Percentiles rank a stretch among this genome's conserved stretches.
These are phyloP conservation scores for Lactarius sanguifluus DNA, from an alignment of 768 basidiomycete genomes.

Conservation along the genomic window DNA sequence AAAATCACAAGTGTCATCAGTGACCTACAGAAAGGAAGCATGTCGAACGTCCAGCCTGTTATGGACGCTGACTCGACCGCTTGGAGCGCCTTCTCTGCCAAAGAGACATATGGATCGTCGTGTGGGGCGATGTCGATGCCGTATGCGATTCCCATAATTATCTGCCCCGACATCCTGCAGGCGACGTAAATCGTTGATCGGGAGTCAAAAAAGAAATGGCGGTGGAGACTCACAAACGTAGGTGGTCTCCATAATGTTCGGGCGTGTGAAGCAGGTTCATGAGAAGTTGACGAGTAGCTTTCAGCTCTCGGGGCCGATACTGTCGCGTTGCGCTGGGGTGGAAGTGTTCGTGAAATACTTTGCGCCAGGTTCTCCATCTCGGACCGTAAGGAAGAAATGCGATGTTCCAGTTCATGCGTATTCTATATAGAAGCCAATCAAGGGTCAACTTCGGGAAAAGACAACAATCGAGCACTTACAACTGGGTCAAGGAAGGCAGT, in stretches of 20 bases:
- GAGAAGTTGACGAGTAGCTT: constrained; percentile 23
- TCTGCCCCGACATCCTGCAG: constrained; percentile 23
- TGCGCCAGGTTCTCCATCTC: constrained; percentile 22
- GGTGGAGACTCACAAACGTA: constrained; percentile 16
- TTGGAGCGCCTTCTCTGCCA: constrained; percentile 29
- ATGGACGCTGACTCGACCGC: constrained; percentile 22
- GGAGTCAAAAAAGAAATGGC: not conserved
- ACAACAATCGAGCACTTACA: constrained; percentile 13
- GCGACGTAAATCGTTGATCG: constrained; percentile 17
- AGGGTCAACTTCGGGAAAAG: not conserved
- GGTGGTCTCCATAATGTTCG: constrained; percentile 20
- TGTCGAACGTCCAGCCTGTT: constrained; percentile 26
- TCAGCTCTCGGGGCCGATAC: constrained; percentile 22
- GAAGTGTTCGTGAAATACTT: constrained; percentile 24
- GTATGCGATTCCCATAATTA: constrained; percentile 31
- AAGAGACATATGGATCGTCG: constrained; percentile 27
- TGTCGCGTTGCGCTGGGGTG: constrained; percentile 18
- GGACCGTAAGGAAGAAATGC: constrained; percentile 25
- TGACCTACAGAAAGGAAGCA: constrained; percentile 27
- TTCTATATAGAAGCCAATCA: constrained; percentile 1
- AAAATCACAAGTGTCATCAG: not conserved
- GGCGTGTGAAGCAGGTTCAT: constrained; percentile 22
- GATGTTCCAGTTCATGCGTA: constrained; percentile 26
- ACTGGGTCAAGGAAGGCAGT: constrained; percentile 19
- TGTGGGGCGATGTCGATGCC: constrained; percentile 29